phyloP scores from a whole-genome alignment of 306 rosid genomes.

The Malus orientalis region DNA sequence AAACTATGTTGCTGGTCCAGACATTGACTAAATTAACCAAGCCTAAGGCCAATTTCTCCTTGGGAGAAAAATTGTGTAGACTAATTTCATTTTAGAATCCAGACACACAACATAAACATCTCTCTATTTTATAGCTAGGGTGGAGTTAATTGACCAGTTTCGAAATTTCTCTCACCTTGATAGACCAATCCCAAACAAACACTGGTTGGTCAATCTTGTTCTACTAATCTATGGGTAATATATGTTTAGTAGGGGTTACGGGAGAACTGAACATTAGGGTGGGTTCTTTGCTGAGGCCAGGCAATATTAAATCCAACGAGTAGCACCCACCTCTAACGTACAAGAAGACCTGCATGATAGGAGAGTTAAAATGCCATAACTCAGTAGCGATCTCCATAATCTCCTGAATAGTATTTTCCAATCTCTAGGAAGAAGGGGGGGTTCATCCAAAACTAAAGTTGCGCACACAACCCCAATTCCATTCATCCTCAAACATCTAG shows the following conservation, averaged over 20 bases:
- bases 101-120: too few species aligned
- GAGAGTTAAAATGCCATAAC: background rate
- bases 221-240: background rate
- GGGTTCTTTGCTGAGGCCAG: background rate
- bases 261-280: background rate
- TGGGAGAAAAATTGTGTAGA: too few species aligned
- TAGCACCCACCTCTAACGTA: background rate
- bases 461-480: background rate
- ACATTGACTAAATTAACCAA: too few species aligned
- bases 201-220: background rate
- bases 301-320: background rate
- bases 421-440: background rate
- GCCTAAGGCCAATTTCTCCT: too few species aligned
- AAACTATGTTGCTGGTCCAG: background rate
- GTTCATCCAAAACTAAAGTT: background rate
- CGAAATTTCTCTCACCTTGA: background rate
- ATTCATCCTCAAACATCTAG: background rate
- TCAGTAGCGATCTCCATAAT: too few species aligned
- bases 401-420: too few species aligned
- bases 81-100: too few species aligned
- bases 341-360: background rate
- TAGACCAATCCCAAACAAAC: background rate
- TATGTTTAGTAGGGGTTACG: background rate
- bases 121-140: too few species aligned
- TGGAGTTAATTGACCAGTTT: background rate